Evolutionary conservation across 768 basidiomycete species (phyloP), one percentile per base, ranked within the genome.

Genomic region (Boletus insuetus): DNA sequence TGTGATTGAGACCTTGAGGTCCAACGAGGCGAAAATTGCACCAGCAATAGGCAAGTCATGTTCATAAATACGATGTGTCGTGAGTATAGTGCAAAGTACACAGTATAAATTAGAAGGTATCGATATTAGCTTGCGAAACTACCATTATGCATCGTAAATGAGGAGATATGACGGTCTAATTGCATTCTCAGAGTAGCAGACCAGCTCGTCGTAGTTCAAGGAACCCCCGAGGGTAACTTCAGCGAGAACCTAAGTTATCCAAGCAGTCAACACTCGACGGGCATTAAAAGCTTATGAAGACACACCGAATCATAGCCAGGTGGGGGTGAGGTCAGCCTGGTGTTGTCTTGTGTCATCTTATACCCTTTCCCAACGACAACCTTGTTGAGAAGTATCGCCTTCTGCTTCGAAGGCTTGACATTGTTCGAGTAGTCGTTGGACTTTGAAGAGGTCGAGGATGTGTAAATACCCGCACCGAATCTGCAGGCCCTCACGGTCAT

Each of bases 371-470:
- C 86, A 22, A 87, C 86, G 14, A 87, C 74, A 19, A 89, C 86
- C 62, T 87, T 88, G 70, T 87, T 88, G 50, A 89, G 70, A n/a
- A 89, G 75, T 38, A 89, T 85, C 0, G 83, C 82, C 59, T 86
- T 86, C 58, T 81, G 68, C 17, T 69, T 67, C 0, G 83, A 86
- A 41, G 77, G 70, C 56, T 77, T 79, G 49, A 78, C 74, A 55
- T 85, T 86, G 49, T 73, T 75, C 12, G 85, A 85, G 64, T 89
- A 89, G 68, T 89, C 86, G 55, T 87, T 83, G 17, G 86, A 85
- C 79, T 88, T 88, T 8, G 86, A 88, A n/a, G 87, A 87, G 2
- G 86, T 88, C n/a, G 84, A 84, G 6, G 85, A 86, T 2, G 86
- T 87, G 64, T 87, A 88, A 40, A 87, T 84, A 24, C 86, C 86